These are phyloP conservation scores for Moesziomyces antarcticus DNA, from an alignment of 1,284 basidiomycete genomes.

Conservation along the genomic window DNA sequence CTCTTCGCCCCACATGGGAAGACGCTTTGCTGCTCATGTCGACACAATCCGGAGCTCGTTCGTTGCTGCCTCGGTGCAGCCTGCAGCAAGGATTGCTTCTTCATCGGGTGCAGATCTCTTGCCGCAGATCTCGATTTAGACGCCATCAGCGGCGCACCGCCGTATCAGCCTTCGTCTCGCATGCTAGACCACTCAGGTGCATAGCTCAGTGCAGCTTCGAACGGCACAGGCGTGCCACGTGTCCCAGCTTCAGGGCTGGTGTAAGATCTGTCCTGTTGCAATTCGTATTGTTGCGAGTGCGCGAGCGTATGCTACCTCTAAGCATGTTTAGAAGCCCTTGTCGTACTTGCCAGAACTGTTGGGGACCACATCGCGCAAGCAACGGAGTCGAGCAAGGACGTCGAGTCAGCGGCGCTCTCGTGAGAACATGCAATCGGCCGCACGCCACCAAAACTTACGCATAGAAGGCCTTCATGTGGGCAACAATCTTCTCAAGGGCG, in stretches of 20 bases:
- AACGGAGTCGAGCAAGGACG: too few relatives aligned
- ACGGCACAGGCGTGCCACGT: too few relatives aligned
- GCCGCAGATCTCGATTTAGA: neutral
- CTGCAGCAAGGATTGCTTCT: neutral
- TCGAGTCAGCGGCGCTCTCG: too few relatives aligned
- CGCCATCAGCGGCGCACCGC: too few relatives aligned
- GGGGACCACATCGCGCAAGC: neutral
- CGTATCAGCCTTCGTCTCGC: neutral
- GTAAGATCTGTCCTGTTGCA: neutral
- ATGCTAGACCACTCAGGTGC: neutral
- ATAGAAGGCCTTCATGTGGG: slow-evolving; percentile 78
- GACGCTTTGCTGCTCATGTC: neutral
- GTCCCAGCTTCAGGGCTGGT: neutral
- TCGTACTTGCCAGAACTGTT: slow-evolving; percentile 52
- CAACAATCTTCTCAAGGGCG: slow-evolving; percentile 79
- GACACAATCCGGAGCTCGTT: neutral
- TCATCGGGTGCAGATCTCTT: slow-evolving; percentile 8
- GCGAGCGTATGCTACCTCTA: neutral
- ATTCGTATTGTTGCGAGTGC: neutral
- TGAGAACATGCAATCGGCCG: too few relatives aligned
- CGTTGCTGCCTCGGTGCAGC: slow-evolving; percentile 8
- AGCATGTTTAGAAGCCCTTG: slow-evolving; percentile 46
- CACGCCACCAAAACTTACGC: slow-evolving; percentile 41
- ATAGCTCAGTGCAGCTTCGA: too few relatives aligned
- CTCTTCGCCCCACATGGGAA: neutral